These are phyloP conservation scores for Pichia sp. DNA, from an alignment of 1,139 yeast species.

Conservation along the genomic window DNA sequence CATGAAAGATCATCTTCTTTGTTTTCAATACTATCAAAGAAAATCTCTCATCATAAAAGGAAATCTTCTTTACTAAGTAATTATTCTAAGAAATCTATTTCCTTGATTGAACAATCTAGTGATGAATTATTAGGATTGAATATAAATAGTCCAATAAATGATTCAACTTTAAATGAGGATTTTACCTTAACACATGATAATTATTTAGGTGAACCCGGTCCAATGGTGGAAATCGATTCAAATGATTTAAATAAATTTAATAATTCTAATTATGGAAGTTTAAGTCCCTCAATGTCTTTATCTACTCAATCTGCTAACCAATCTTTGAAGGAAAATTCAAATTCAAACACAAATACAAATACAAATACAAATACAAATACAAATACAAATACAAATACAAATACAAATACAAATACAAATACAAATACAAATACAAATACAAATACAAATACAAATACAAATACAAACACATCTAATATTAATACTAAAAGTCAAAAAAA, in stretches of 20 bases:
- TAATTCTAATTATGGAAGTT: not conserved
- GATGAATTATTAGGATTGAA: constrained; percentile 23
- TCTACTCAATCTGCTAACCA: not conserved
- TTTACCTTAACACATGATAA: constrained; percentile 22
- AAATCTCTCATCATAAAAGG: constrained; percentile 21
- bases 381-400: not conserved
- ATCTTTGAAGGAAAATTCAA: not conserved
- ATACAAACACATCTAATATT: not conserved
- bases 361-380: not conserved
- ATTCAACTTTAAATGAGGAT: constrained; percentile 23
- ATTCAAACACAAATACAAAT: not conserved
- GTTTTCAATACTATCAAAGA: constrained; percentile 23
- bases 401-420: not conserved
- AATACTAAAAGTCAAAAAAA: constrained; percentile 2
- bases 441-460: not conserved
- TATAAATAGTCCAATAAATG: constrained; percentile 10
- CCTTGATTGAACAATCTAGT: constrained; percentile 23
- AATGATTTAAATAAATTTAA: constrained; percentile 3
- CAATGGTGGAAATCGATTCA: constrained; percentile 22
- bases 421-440: not conserved
- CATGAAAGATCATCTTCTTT: constrained; percentile 26
- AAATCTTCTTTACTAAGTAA: constrained; percentile 18
- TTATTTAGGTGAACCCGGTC: constrained; percentile 28
- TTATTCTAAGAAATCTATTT: constrained; percentile 11
- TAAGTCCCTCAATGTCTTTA: not conserved